Base-by-base conservation (phyloP, 345 rosid species). In the Syzygium aromaticum region DNA sequence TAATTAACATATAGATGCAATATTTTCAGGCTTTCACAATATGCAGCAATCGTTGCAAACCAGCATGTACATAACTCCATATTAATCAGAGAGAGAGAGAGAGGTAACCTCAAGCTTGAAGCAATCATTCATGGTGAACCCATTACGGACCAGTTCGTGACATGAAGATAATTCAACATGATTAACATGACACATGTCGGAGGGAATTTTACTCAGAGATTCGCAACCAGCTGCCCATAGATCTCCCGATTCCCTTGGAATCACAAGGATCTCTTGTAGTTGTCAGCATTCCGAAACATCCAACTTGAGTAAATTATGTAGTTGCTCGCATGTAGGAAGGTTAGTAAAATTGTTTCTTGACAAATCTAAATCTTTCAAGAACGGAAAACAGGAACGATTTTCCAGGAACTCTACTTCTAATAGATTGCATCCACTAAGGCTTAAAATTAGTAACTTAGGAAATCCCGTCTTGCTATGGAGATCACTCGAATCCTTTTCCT, bases 341-440 rank as follows among this genome's bases (percentile, higher is more conserved):
- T 30, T 3, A 67, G 46, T 9, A 33, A 67, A 67, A 17, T 67
- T 67, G 6, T 67, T 33, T 16, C 9, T 1, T 11, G 3, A 4
- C 43, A 67, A 30, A 30, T 0, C 0, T 23, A 67, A 30, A 16
- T 0, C 0, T 2, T 0, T 2, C 16, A 67, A 67, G 23, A 0
- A 1, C 0, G 78, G 23, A 67, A 67, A 30, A 30, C 46, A 30
- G 16, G 43, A 67, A 67, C 4, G 3, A 16, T 67, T 33, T 17
- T 67, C 12, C 2, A 67, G 38, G 43, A 67, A 67, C 46, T 67
- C 78, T 33, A 8, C 78, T 67, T 67, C 23, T 8, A 4, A 9
- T 3, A 33, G 77, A 64, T 64, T 16, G 77, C 43, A 64, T 16
- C 22, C 43, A 0, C 0, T 1, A 30, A 64, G 77, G 6, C 1